Evolutionary conservation across 306 rosid genomes (phyloP).

Genomic region (Mimosa pudica): DNA sequence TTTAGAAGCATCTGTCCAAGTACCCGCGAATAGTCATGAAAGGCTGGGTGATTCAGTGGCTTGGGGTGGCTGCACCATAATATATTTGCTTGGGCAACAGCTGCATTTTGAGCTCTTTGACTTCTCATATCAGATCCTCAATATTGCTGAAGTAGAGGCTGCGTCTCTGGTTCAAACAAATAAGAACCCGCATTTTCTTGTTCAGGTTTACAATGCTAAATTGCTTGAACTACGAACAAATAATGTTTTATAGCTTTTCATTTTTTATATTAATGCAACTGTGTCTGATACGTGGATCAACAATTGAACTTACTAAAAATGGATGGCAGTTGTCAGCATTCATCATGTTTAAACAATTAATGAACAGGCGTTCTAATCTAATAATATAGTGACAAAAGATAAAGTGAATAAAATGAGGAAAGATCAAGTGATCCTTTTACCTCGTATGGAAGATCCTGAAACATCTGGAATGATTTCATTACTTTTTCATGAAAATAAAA

Average conservation of each 20-base stretch:
- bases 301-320: conserved; percentile 8
- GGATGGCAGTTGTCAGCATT: neutral
- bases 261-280: neutral
- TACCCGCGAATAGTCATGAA: conserved; percentile 67
- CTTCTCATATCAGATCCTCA: conserved; percentile 92
- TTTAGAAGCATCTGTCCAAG: conserved; percentile 78
- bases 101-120: conserved; percentile 96
- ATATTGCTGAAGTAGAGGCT: conserved; percentile 91
- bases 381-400: too few relatives aligned
- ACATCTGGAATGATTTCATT: neutral
- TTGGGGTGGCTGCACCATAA: conserved; percentile 98
- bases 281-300: neutral
- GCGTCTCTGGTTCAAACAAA: conserved; percentile 58
- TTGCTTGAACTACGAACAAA: neutral
- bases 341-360: conserved; percentile 7
- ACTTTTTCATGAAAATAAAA: neutral
- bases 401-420: neutral
- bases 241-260: conserved; percentile 9
- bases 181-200: conserved; percentile 57
- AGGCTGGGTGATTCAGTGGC: conserved; percentile 95
- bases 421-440: conserved; percentile 23
- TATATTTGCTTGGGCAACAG: conserved; percentile 96
- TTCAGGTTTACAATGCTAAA: conserved; percentile 58
- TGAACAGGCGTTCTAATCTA: neutral
- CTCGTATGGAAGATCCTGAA: conserved; percentile 7